phyloP scores from a whole-genome alignment of 148 eudicot species.

The Arctostaphylos glauca region DNA sequence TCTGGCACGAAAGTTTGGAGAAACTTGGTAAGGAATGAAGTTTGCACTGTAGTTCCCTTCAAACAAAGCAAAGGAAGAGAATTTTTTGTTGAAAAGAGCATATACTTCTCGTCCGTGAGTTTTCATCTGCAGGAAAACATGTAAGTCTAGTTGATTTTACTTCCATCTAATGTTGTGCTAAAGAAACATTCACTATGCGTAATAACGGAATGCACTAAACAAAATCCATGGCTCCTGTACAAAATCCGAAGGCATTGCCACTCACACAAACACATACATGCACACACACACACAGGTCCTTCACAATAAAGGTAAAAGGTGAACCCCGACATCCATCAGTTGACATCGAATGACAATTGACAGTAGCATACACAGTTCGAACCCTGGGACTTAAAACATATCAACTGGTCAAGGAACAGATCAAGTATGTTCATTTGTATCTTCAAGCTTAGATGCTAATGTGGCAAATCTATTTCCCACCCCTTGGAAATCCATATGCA shows the following conservation, averaged over 20 bases:
- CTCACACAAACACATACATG: background rate
- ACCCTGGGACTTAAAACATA: background rate
- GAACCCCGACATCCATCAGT: background rate
- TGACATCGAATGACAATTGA: background rate
- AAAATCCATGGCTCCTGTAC: background rate
- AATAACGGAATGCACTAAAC: background rate
- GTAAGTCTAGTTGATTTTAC: background rate
- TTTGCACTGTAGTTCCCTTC: constrained; percentile 62
- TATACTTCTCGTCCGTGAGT: constrained; percentile 48
- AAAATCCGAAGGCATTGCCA: background rate
- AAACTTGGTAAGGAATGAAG: constrained; percentile 66
- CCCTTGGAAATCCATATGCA: no score
- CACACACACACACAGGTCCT: constrained; percentile 9
- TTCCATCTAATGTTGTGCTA: background rate
- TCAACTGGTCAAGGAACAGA: background rate
- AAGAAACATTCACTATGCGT: background rate
- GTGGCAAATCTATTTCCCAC: no score
- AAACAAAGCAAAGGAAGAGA: constrained; percentile 79
- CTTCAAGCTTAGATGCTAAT: no score
- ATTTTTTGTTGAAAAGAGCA: constrained; percentile 60
- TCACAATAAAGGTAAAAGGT: background rate
- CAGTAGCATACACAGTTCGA: no score
- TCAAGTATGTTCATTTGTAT: background rate
- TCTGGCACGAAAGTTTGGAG: constrained; percentile 48
- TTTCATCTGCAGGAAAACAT: constrained; percentile 61